These are phyloP conservation scores for Sporothrix protearum DNA, from an alignment of 2,329 filamentous ascomycete genomes.

Conservation along the genomic window DNA sequence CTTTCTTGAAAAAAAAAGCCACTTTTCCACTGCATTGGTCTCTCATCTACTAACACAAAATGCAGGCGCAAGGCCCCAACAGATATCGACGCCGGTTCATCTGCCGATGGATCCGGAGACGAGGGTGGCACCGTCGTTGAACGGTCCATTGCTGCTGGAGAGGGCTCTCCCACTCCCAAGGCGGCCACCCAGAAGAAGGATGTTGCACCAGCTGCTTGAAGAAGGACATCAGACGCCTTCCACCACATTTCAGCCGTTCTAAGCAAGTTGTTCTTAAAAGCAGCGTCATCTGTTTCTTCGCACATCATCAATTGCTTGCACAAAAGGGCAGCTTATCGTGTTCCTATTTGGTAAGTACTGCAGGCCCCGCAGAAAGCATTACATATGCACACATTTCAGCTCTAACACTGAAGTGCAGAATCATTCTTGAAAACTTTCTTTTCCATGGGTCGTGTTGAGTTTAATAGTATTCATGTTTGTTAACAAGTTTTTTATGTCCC, in stretches of 20 bases:
- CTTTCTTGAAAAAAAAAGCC: background rate
- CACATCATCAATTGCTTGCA: too few relatives aligned
- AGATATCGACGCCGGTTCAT: slow-evolving; percentile 42
- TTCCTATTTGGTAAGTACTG: background rate
- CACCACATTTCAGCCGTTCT: background rate
- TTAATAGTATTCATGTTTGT: background rate
- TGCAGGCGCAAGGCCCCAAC: slow-evolving; percentile 41
- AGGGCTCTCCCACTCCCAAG: slow-evolving; percentile 17
- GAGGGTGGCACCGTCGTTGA: slow-evolving; percentile 56
- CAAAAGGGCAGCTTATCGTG: background rate
- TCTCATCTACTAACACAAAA: background rate
- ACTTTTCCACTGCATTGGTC: background rate
- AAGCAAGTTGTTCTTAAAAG: background rate
- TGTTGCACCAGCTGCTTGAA: background rate
- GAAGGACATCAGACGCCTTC: background rate
- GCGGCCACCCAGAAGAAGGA: slow-evolving; percentile 13
- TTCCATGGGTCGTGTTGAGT: background rate
- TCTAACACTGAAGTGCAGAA: too few relatives aligned
- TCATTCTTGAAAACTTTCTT: background rate
- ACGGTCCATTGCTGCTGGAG: slow-evolving; percentile 40
- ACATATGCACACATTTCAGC: background rate
- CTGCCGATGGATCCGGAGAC: slow-evolving; percentile 47
- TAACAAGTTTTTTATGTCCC: background rate
- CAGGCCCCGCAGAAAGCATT: background rate
- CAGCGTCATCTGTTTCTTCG: background rate